Evolutionary conservation across 768 basidiomycete species (phyloP), one percentile per base, ranked within the genome.

Genomic region (Kwoniella dendrophila): DNA sequence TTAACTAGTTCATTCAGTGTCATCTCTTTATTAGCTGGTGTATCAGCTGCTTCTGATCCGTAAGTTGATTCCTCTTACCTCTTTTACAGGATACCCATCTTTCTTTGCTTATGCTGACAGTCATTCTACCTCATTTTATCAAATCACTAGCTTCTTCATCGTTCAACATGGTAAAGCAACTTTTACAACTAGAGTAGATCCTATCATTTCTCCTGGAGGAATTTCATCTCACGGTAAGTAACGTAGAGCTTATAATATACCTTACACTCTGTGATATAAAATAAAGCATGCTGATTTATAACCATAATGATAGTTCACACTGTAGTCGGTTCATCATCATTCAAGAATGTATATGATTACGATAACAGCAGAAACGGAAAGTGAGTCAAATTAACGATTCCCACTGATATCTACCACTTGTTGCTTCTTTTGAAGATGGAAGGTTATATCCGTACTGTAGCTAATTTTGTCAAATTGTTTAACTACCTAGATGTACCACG

Each of bases 131-230:
- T n/a, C n/a, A 24, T 24, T 43, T 26, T 20, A 18, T 38, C 20
- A 26, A 40, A 27, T 40, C 8, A 18, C 1, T 3, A 60, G 59
- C 3, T 60, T 63, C 45, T 63, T 55, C 47, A 43, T 63, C 12
- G 62, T 63, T 11, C 47, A 48, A 16, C 53, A 63, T 45, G 48
- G 44, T 47, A 32, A 44, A 3, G 48, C 62, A 24, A 22, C 56
- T 2, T 48, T 63, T 29, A 51, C 62, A 5, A 56, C 54, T 43
- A 44, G 62, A 34, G 44, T 63, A 30, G 62, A 63, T 32, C 62
- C 62, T 6, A 63, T 63, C 27, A 20, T 63, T 26, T 48, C 40
- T 22, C 62, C 62, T 18, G 41, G 50, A 2, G 22, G 32, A 0
- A 27, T 57, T 14, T 63, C 62, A 8, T 34, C 27, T 26, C 62